Percentiles rank a stretch among this genome's conserved stretches.
Evolutionary conservation across 495 filamentous ascomycete species (phyloP).

Genomic region (Symbiotaphrina buchneri): DNA sequence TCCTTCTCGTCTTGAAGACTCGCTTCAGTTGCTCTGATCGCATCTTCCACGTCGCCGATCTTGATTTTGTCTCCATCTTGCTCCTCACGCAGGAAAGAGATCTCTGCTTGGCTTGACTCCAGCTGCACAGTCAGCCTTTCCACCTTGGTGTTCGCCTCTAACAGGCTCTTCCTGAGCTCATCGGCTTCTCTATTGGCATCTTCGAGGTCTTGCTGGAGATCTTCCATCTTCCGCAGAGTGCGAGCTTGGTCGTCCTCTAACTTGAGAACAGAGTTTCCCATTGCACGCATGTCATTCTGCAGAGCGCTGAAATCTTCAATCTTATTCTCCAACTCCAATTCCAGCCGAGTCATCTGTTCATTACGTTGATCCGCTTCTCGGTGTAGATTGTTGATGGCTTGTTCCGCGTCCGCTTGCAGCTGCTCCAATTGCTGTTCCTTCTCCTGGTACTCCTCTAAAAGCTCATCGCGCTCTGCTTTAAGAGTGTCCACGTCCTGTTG

Average conservation of each 20-base stretch:
- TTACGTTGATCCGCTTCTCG: slow-evolving; percentile 49
- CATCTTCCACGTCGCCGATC: slow-evolving; percentile 76
- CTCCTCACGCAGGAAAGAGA: slow-evolving; percentile 87
- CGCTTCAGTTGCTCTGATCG: slow-evolving; percentile 49
- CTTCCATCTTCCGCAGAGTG: slow-evolving; percentile 39
- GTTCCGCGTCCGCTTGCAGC: slow-evolving; percentile 56
- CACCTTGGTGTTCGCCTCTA: slow-evolving; percentile 65
- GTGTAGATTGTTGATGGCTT: slow-evolving; percentile 67
- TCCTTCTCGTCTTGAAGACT: slow-evolving; percentile 63
- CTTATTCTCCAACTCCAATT: slow-evolving; percentile 42
- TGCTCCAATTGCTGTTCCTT: slow-evolving; percentile 62
- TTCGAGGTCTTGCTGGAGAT: slow-evolving; percentile 51
- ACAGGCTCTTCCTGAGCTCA: slow-evolving; percentile 46
- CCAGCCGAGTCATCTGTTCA: slow-evolving; percentile 47
- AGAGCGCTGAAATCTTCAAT: slow-evolving; percentile 68
- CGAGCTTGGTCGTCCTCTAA: slow-evolving; percentile 71
- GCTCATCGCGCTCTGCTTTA: slow-evolving; percentile 72
- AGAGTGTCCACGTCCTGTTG: slow-evolving; percentile 64
- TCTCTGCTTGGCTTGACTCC: slow-evolving; percentile 81
- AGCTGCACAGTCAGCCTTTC: slow-evolving; percentile 72
- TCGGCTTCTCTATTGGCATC: slow-evolving; percentile 61
- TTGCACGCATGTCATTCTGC: slow-evolving; percentile 75
- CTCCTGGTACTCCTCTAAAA: slow-evolving; percentile 51
- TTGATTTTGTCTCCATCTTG: slow-evolving; percentile 96
- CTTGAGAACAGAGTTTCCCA: slow-evolving; percentile 62